phyloP scores from a whole-genome alignment of 2,329 filamentous ascomycete genomes.

The Orbilia javanica region DNA sequence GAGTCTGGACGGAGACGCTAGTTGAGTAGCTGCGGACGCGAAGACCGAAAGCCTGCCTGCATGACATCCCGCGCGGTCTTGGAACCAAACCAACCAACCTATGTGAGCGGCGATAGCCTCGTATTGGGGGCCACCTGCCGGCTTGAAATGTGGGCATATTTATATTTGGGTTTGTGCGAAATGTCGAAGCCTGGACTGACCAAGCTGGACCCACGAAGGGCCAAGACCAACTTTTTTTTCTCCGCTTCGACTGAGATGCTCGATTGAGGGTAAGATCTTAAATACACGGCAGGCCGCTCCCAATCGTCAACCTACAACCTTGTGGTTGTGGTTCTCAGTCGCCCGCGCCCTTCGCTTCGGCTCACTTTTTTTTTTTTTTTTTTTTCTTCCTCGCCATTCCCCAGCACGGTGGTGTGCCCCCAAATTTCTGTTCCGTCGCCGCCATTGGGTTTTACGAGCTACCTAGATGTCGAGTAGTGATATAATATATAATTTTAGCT shows the following conservation, averaged over 20 bases:
- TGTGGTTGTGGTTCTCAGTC: neutral
- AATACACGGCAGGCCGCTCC: neutral
- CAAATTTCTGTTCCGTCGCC: too few relatives aligned
- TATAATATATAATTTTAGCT: neutral
- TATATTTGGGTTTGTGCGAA: neutral
- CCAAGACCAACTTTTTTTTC: neutral
- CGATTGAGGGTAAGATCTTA: neutral
- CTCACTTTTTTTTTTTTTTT: neutral
- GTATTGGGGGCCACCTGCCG: neutral
- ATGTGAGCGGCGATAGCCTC: too few relatives aligned
- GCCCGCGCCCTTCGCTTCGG: neutral
- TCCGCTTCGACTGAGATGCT: neutral
- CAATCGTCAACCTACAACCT: neutral
- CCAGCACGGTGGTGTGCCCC: too few relatives aligned
- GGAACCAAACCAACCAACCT: too few relatives aligned
- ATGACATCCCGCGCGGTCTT: slow-evolving; percentile 1
- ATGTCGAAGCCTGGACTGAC: too few relatives aligned
- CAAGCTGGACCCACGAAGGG: neutral
- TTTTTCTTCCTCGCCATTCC: neutral
- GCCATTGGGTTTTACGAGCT: too few relatives aligned
- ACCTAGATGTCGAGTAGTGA: too few relatives aligned
- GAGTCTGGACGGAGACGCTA: neutral
- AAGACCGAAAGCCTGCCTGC: neutral
- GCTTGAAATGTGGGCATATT: slow-evolving; percentile 6
- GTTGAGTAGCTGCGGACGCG: neutral